These are phyloP conservation scores for Tanacetum coccineum DNA, from an alignment of 129 eudicot genomes.

Conservation along the genomic window DNA sequence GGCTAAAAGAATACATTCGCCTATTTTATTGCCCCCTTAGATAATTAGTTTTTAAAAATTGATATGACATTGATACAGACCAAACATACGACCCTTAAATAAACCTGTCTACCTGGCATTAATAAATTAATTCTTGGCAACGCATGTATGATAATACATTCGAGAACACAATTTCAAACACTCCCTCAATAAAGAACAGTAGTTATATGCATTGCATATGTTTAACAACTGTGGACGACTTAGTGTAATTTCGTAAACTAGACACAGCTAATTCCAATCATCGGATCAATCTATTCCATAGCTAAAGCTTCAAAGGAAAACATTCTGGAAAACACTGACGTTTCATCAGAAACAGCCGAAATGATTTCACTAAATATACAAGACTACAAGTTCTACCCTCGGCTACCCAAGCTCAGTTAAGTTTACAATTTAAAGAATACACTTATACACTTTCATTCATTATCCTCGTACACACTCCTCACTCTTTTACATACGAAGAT, in stretches of 20 bases:
- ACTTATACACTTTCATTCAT: too few species aligned
- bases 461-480: too few species aligned
- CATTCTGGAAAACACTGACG: constrained; percentile 71
- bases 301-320: constrained; percentile 83
- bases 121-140: too few species aligned
- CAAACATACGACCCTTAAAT: too few species aligned
- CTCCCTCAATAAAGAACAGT: background rate
- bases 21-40: too few species aligned
- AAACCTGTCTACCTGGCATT: too few species aligned
- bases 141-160: too few species aligned
- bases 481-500: background rate
- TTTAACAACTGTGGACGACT: background rate
- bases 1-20: too few species aligned
- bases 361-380: constrained; percentile 58
- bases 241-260: background rate
- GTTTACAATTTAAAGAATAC: background rate
- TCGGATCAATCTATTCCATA: constrained; percentile 92
- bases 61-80: too few species aligned
- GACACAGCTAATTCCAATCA: constrained; percentile 72
- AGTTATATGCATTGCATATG: constrained; percentile 11
- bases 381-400: constrained; percentile 74
- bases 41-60: too few species aligned
- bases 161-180: too few species aligned
- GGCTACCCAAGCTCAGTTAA: constrained; percentile 59
- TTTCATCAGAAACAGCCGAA: constrained; percentile 83